Percentiles rank a stretch among this genome's conserved stretches.
Conservation (phyloP, 176 grass and related monocot species). For the Ananas comosus region DNA sequence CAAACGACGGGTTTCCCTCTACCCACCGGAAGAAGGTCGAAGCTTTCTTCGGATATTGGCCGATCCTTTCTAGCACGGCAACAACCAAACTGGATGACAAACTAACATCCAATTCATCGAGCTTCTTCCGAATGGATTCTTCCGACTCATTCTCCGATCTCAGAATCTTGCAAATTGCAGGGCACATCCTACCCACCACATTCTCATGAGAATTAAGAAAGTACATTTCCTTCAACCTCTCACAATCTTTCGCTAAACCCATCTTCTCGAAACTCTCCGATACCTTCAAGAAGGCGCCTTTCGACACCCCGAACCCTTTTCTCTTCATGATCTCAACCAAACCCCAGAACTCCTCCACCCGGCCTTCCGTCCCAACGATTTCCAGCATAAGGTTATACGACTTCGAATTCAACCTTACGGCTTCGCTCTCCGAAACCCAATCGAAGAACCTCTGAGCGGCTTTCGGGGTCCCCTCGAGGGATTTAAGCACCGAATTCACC, state of each 20-base stretch:
- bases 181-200: slow-evolving; percentile 16
- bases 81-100: slow-evolving; percentile 45
- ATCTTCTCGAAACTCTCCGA: slow-evolving; percentile 45
- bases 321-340: slow-evolving; percentile 45
- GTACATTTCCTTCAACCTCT: slow-evolving; percentile 40
- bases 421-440: slow-evolving; percentile 30
- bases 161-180: slow-evolving; percentile 42
- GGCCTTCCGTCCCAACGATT: slow-evolving; percentile 41
- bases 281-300: slow-evolving; percentile 34
- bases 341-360: slow-evolving; percentile 43
- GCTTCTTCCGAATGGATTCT: slow-evolving; percentile 21
- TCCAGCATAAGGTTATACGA: slow-evolving; percentile 64
- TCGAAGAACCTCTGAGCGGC: slow-evolving; percentile 45
- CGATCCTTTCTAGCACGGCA: slow-evolving; percentile 42
- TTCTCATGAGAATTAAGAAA: slow-evolving; percentile 28
- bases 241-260: slow-evolving; percentile 37
- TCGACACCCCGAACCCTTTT: slow-evolving; percentile 59
- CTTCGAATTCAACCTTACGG: slow-evolving; percentile 31
- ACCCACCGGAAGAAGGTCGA: slow-evolving; percentile 56
- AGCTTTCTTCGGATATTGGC: slow-evolving; percentile 32
- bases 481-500: slow-evolving; percentile 23
- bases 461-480: slow-evolving; percentile 33
- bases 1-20: slow-evolving; percentile 26
- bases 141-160: slow-evolving; percentile 26
- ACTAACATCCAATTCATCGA: slow-evolving; percentile 18